Evolutionary conservation across 2,329 filamentous ascomycete species (phyloP).

Genomic region (Aureobasidium vineae): DNA sequence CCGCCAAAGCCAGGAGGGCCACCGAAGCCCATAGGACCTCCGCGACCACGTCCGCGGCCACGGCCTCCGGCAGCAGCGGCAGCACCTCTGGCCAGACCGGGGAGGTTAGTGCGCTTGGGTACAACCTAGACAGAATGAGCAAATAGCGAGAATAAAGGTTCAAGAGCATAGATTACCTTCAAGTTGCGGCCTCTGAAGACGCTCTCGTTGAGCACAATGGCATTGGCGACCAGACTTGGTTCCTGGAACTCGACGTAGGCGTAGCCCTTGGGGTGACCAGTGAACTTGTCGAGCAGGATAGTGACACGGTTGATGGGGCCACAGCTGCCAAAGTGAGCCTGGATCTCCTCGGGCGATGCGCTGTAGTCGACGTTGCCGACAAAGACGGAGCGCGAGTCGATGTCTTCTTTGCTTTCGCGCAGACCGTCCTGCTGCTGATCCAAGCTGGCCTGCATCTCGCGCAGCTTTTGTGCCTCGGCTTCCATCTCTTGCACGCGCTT

Average conservation of each 20-base stretch:
- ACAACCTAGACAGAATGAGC: constrained; percentile 57
- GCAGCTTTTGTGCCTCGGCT: constrained; percentile 57
- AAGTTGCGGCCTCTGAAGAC: constrained; percentile 91
- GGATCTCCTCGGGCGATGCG: constrained; percentile 94
- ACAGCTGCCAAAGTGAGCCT: constrained; percentile 96
- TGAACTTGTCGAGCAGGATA: constrained; percentile 96
- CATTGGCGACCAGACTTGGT: constrained; percentile 86
- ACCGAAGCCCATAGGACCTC: constrained; percentile 52
- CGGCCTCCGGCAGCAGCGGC: constrained; percentile 59
- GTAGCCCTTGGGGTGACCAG: constrained; percentile 98
- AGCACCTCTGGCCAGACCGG: constrained; percentile 81
- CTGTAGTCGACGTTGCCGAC: constrained; percentile 99
- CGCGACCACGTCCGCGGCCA: constrained; percentile 42
- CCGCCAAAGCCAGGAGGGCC: constrained; percentile 46
- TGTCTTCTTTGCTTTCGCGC: constrained; percentile 90
- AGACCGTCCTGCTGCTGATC: constrained; percentile 82
- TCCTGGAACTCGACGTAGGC: constrained; percentile 99
- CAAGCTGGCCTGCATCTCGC: constrained; percentile 59
- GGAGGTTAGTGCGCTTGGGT: constrained; percentile 94
- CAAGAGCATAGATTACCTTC: constrained; percentile 63
- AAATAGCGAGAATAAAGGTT: background rate
- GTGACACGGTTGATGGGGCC: constrained; percentile 98
- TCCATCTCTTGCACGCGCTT: constrained; percentile 57
- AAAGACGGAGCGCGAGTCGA: constrained; percentile 94
- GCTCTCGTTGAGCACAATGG: constrained; percentile 93